phyloP scores from a whole-genome alignment of 495 filamentous ascomycete genomes.

The Parathielavia appendiculata region DNA sequence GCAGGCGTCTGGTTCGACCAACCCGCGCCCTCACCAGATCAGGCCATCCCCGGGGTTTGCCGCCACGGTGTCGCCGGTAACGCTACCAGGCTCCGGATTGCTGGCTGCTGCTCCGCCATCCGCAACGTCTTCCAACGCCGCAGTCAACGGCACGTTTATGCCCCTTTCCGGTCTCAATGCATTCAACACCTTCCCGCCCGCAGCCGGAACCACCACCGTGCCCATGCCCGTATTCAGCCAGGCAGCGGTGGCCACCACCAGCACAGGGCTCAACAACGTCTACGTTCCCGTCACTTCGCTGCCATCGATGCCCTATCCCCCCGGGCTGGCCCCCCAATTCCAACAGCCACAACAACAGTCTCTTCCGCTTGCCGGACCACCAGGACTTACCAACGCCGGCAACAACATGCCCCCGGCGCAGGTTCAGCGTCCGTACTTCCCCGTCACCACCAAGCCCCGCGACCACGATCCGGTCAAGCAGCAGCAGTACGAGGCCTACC shows the following conservation, averaged over 20 bases:
- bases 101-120: not conserved
- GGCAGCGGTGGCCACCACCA: no score
- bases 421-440: conserved; percentile 25
- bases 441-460: conserved; percentile 32
- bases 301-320: not conserved
- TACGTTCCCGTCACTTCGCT: not conserved
- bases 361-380: not conserved
- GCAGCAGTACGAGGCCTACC: conserved; percentile 39
- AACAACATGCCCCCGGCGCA: conserved; percentile 21
- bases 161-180: not conserved
- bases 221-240: not conserved
- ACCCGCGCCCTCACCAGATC: not conserved
- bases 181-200: conserved; percentile 14
- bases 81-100: not conserved
- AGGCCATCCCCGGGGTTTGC: not conserved
- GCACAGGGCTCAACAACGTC: not conserved
- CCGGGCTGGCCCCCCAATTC: no score
- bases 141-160: not conserved
- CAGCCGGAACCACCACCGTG: not conserved
- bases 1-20: not conserved
- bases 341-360: not conserved
- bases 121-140: not conserved
- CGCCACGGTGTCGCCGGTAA: not conserved
- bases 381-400: no score
- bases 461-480: conserved; percentile 36